Base-by-base conservation (phyloP, 1,284 basidiomycete genomes). In the Spongiforma sp. region DNA sequence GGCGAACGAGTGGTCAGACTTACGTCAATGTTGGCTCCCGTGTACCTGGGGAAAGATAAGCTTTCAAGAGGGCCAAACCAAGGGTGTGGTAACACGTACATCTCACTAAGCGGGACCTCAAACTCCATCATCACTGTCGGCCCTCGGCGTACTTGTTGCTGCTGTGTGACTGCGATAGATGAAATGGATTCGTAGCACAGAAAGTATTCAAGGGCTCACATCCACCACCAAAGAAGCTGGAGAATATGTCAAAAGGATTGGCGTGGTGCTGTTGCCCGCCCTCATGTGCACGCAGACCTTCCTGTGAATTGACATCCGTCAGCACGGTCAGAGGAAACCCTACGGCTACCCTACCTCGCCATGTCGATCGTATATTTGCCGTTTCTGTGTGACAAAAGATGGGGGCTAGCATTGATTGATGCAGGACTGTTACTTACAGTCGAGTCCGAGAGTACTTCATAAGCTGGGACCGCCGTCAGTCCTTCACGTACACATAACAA, bases 211-310 rank as follows among this genome's bases (percentile, higher is more conserved):
- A 60, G 57, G 30, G 82, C 86, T 75, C 65, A 88, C 85, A 85
- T 72, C 90, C 88, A 37, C 87, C 88, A 67, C 95, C 95, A 72
- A 98, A 98, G 84, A 98, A 97, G 71, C 82, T 90, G 46, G 92
- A 88, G 79, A 98, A 98, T 71, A 97, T 87, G 75, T 98, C 96
- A 74, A 97, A 94, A n/a, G 95, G 93, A 74, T 96, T 94, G n/a
- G 84, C 82, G 61, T 88, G 80, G 48, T 83, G 83, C 63, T 84
- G 84, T 66, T 89, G 88, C 24, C 90, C 92, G 58, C 88, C 88
- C 80, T 94, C 91, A 68, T 95, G 94, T 46, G 93, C 91, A 77
- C 94, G 94, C 63, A 98, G 78, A 9, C 94, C 95, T 75, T 96
- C 94, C 86, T 92, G 62, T 62, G 15, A 48, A 55, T 67, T 55